Percentiles rank a stretch among this genome's conserved stretches.
Conservation (phyloP, 192 early-diverging fungal species). For the Lunasporangiospora selenospora region DNA sequence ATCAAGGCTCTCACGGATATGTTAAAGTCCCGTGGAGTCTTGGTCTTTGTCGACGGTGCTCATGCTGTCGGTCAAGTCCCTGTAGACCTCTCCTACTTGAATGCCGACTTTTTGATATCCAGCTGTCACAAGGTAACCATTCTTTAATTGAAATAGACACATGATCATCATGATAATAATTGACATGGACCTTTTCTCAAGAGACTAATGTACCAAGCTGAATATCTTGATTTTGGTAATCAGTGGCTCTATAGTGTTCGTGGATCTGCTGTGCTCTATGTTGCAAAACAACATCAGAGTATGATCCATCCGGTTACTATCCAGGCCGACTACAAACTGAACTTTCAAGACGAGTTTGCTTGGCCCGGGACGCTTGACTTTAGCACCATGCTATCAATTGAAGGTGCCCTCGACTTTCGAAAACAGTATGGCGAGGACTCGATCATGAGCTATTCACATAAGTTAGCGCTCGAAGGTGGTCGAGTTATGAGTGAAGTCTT, state of each 20-base stretch:
- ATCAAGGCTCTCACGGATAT: slow-evolving; percentile 46
- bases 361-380: slow-evolving; percentile 61
- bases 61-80: slow-evolving; percentile 76
- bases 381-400: slow-evolving; percentile 34
- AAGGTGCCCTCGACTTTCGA: slow-evolving; percentile 59
- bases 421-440: slow-evolving; percentile 57
- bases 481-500: slow-evolving; percentile 60
- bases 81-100: slow-evolving; percentile 55
- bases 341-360: slow-evolving; percentile 53
- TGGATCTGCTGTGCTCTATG: slow-evolving; percentile 61
- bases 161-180: too few species aligned
- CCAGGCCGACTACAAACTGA: slow-evolving; percentile 45
- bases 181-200: too few species aligned
- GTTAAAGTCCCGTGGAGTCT: slow-evolving; percentile 55
- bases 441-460: slow-evolving; percentile 60
- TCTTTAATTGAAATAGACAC: too few species aligned
- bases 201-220: too few species aligned
- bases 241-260: slow-evolving; percentile 65
- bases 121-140: slow-evolving; percentile 64
- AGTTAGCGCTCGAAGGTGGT: slow-evolving; percentile 62
- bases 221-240: too few species aligned
- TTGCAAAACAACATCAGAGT: slow-evolving; percentile 50
- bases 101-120: slow-evolving; percentile 72
- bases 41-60: slow-evolving; percentile 69
- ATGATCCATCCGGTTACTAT: slow-evolving; percentile 56